Conservation (phyloP, 495 filamentous ascomycete genomes). For the Hypoxylon intermedium region DNA sequence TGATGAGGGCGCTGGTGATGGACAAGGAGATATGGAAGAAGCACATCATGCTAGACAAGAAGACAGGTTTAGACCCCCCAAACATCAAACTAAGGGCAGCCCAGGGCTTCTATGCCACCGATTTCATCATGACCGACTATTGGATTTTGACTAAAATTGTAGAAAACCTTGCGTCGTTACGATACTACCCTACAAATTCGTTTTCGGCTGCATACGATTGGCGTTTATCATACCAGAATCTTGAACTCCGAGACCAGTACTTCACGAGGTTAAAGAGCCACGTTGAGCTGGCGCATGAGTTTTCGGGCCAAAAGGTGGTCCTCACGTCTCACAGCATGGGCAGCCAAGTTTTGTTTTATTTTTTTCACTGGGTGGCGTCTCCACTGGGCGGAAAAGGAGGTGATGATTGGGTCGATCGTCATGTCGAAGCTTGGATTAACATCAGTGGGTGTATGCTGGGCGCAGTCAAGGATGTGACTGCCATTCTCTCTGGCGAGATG, state of each 20-base stretch:
- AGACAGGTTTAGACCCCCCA: constrained; percentile 89
- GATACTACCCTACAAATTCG: constrained; percentile 94
- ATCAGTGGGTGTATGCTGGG: constrained; percentile 98
- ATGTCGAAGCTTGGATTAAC: constrained; percentile 96
- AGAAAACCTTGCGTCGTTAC: constrained; percentile 92
- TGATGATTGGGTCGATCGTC: constrained; percentile 83
- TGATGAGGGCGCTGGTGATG: constrained; percentile 93
- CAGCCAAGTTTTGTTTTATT: constrained; percentile 92
- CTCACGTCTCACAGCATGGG: constrained; percentile 98
- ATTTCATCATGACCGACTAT: constrained; percentile 89
- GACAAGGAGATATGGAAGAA: constrained; percentile 95
- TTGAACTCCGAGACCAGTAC: constrained; percentile 90
- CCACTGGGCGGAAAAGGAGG: constrained; percentile 80
- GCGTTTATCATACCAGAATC: constrained; percentile 89
- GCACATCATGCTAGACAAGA: constrained; percentile 94
- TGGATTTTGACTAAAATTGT: constrained; percentile 99
- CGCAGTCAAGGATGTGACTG: constrained; percentile 88
- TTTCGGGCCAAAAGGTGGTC: constrained; percentile 78
- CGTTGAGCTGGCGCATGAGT: constrained; percentile 78
- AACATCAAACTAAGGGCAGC: constrained; percentile 92
- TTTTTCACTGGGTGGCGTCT: constrained; percentile 96
- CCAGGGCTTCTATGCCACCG: constrained; percentile 97
- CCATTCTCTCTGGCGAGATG: constrained; percentile 95
- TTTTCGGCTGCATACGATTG: constrained; percentile 97
- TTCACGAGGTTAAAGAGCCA: constrained; percentile 88